Conservation (phyloP, 352 stramenopile species). For the Pythium rhizo-oryzae region DNA sequence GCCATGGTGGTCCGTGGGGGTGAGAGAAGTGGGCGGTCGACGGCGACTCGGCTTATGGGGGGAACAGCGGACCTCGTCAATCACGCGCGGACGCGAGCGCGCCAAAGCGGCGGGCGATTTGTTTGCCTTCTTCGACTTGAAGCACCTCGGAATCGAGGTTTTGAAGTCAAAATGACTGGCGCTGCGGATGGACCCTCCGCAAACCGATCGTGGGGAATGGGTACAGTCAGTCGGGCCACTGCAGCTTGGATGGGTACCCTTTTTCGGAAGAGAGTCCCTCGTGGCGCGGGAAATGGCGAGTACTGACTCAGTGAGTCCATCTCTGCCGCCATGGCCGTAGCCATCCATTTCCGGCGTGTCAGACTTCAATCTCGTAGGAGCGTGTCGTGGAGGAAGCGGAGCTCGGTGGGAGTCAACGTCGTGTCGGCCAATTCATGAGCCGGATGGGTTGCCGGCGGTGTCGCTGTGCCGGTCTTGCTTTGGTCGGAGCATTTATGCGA, state of each 20-base stretch:
- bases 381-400: slow-evolving; percentile 33
- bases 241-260: slow-evolving; percentile 22
- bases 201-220: slow-evolving; percentile 26
- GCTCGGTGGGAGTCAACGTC: slow-evolving; percentile 31
- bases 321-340: not conserved
- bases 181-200: slow-evolving; percentile 13
- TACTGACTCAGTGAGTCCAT: too few species aligned
- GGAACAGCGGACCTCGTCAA: slow-evolving; percentile 13
- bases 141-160: slow-evolving; percentile 32
- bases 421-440: not conserved
- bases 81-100: slow-evolving; percentile 8
- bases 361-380: slow-evolving; percentile 14
- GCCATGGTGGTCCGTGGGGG: slow-evolving; percentile 44
- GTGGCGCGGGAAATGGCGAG: slow-evolving; percentile 12
- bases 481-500: not conserved
- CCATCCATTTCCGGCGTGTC: not conserved
- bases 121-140: slow-evolving; percentile 15
- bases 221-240: slow-evolving; percentile 9
- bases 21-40: not conserved
- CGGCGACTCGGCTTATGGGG: slow-evolving; percentile 14
- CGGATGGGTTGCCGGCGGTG: too few species aligned
- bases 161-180: slow-evolving; percentile 33
- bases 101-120: slow-evolving; percentile 12
- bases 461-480: not conserved
- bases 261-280: not conserved